phyloP scores from a whole-genome alignment of 225 moss, liverwort and hornwort genomes.

The Ulota crispa region DNA sequence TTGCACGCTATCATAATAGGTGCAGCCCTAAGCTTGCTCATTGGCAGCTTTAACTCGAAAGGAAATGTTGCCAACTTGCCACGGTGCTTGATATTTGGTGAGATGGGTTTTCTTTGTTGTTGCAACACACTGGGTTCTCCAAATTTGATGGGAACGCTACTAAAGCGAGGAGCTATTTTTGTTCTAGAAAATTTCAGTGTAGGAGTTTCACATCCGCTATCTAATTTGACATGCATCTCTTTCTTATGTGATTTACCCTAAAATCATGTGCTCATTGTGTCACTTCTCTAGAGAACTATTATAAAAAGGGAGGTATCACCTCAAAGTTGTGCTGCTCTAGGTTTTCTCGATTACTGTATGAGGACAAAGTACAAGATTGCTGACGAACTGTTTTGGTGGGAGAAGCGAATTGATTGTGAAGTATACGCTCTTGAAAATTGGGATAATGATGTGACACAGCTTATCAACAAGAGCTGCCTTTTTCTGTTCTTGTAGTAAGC shows the following conservation, averaged over 20 bases:
- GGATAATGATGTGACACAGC: background rate
- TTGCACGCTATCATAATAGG: slow-evolving; percentile 31
- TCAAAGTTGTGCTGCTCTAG: background rate
- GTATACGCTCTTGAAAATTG: background rate
- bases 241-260: background rate
- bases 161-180: background rate
- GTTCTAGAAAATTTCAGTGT: background rate
- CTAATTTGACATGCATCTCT: background rate
- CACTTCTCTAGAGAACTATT: background rate
- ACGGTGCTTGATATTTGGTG: background rate
- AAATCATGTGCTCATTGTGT: background rate
- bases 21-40: slow-evolving; percentile 37
- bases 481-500: background rate
- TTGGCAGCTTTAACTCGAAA: background rate
- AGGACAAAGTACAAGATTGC: background rate
- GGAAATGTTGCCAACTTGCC: background rate
- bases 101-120: background rate
- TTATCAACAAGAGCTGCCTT: background rate
- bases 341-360: background rate
- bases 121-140: background rate
- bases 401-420: background rate
- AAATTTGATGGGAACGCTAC: background rate
- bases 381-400: background rate
- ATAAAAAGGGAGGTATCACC: background rate
- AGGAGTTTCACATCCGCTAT: background rate